These are phyloP conservation scores for Mycena vitilis DNA, from an alignment of 768 basidiomycete genomes.

Conservation along the genomic window DNA sequence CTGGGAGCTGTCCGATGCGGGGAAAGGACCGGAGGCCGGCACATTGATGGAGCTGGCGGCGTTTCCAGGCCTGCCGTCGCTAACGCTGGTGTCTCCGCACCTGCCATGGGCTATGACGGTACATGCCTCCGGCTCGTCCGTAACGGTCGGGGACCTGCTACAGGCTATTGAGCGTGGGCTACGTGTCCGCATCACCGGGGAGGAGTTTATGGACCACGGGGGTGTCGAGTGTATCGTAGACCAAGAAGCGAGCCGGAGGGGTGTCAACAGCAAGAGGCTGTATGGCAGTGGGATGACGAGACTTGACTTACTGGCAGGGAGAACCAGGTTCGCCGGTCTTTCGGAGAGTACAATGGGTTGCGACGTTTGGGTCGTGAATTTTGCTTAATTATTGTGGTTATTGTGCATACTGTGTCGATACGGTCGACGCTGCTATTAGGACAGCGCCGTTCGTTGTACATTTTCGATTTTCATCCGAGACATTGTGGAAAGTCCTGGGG, in stretches of 20 bases:
- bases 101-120: slow-evolving; percentile 34
- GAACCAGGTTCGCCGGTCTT: slow-evolving; percentile 24
- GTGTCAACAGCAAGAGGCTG: not conserved
- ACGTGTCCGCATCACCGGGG: slow-evolving; percentile 5
- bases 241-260: not conserved
- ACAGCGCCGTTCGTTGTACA: not conserved
- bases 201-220: slow-evolving; percentile 7
- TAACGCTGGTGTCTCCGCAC: slow-evolving; percentile 15
- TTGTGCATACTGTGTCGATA: not conserved
- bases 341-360: slow-evolving; percentile 13
- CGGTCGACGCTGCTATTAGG: not conserved
- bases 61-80: slow-evolving; percentile 27
- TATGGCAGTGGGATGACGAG: slow-evolving; percentile 9
- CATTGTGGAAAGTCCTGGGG: too few species aligned
- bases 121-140: slow-evolving; percentile 18
- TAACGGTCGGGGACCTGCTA: slow-evolving; percentile 23
- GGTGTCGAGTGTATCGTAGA: not conserved
- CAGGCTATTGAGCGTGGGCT: slow-evolving; percentile 3
- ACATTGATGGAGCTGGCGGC: slow-evolving; percentile 13
- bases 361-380: slow-evolving; percentile 20
- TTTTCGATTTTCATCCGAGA: too few species aligned
- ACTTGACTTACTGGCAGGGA: slow-evolving; percentile 8
- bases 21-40: not conserved
- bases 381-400: not conserved
- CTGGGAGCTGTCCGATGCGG: not conserved